These are phyloP conservation scores for Brassica rapa DNA, from an alignment of 345 rosid species.

Conservation along the genomic window DNA sequence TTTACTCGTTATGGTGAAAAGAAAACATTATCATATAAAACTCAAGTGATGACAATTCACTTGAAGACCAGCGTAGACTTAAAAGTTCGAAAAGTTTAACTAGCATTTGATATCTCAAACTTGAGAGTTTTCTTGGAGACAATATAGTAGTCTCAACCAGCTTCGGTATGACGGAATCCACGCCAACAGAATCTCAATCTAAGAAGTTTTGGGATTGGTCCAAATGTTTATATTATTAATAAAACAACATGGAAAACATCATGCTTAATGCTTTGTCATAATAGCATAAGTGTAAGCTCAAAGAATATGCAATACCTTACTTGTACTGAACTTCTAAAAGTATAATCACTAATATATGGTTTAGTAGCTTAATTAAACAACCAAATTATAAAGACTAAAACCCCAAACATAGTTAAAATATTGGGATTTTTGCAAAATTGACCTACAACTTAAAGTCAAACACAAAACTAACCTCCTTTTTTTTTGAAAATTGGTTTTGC, in stretches of 20 bases:
- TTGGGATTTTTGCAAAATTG: no score
- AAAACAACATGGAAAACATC: neutral
- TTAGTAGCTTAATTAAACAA: neutral
- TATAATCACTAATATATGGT: neutral
- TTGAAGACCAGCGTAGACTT: neutral
- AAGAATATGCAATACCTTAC: neutral
- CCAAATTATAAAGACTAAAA: neutral
- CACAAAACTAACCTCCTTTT: no score
- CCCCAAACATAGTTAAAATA: no score
- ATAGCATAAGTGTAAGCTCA: slow-evolving; percentile 23
- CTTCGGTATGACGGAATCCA: neutral
- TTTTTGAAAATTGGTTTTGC: no score
- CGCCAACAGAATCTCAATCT: slow-evolving; percentile 3
- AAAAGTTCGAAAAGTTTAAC: neutral
- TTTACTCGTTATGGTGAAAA: neutral
- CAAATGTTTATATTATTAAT: neutral
- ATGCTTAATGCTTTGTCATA: slow-evolving; percentile 15
- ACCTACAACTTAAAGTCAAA: no score
- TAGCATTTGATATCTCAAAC: neutral
- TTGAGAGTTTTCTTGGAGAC: neutral
- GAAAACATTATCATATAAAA: neutral
- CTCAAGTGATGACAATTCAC: neutral
- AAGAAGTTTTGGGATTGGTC: slow-evolving; percentile 4
- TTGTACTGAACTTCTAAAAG: neutral
- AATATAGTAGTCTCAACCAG: slow-evolving; percentile 3